phyloP scores from a whole-genome alignment of 345 rosid species.

The Gossypium mustelinum region DNA sequence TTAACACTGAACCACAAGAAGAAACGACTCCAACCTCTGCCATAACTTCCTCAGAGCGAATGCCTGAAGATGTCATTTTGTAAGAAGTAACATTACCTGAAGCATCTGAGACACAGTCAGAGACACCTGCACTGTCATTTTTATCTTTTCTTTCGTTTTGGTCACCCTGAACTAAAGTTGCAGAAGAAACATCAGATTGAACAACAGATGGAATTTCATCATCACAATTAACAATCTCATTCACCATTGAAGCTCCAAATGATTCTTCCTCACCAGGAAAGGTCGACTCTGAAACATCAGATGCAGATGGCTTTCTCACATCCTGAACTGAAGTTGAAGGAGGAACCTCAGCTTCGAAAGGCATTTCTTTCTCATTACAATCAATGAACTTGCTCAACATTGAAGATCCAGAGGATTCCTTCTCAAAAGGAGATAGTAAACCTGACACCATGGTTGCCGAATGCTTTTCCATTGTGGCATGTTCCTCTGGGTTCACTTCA shows the following conservation, averaged over 20 bases:
- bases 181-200: slow-evolving; percentile 14
- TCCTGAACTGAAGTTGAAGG: slow-evolving; percentile 21
- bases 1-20: slow-evolving; percentile 18
- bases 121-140: slow-evolving; percentile 9
- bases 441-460: slow-evolving; percentile 17
- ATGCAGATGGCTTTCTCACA: slow-evolving; percentile 2
- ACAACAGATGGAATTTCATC: slow-evolving; percentile 4
- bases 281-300: background rate
- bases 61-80: background rate
- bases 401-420: slow-evolving; percentile 14
- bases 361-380: slow-evolving; percentile 10
- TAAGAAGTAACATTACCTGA: slow-evolving; percentile 13
- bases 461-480: slow-evolving; percentile 22
- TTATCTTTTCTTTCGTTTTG: background rate
- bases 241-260: slow-evolving; percentile 11
- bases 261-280: background rate
- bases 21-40: slow-evolving; percentile 19
- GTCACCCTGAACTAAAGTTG: slow-evolving; percentile 16
- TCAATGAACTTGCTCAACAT: slow-evolving; percentile 5
- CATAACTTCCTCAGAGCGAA: slow-evolving; percentile 8
- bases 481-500: slow-evolving; percentile 27
- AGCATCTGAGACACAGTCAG: slow-evolving; percentile 15
- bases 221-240: slow-evolving; percentile 19
- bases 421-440: slow-evolving; percentile 18
- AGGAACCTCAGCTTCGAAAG: slow-evolving; percentile 15